These are phyloP conservation scores for Fusarium stilboides DNA, from an alignment of 2,329 filamentous ascomycete species.

Conservation along the genomic window DNA sequence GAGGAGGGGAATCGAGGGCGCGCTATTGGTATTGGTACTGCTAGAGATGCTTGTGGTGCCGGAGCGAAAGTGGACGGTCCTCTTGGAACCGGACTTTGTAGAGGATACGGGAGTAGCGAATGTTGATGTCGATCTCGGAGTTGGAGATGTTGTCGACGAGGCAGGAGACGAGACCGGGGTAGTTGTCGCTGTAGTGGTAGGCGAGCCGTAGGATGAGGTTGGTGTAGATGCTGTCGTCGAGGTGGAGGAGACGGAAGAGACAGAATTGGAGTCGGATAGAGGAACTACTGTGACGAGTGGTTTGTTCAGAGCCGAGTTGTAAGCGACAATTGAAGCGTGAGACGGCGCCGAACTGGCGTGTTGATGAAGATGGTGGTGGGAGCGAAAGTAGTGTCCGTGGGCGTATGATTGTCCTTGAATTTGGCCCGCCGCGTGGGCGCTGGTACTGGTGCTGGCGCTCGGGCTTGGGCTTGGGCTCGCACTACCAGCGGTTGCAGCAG, in stretches of 20 bases:
- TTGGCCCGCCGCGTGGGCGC: not conserved
- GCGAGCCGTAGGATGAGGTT: constrained; percentile 35
- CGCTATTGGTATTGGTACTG: constrained; percentile 53
- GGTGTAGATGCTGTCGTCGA: constrained; percentile 40
- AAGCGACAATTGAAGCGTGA: constrained; percentile 40
- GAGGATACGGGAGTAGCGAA: constrained; percentile 36
- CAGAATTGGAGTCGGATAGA: constrained; percentile 43
- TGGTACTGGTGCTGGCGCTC: not conserved
- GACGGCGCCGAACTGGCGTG: constrained; percentile 40
- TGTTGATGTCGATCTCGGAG: constrained; percentile 40
- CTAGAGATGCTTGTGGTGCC: constrained; percentile 31
- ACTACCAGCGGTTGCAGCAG: constrained; percentile 28
- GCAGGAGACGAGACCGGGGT: constrained; percentile 43
- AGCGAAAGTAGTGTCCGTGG: constrained; percentile 44
- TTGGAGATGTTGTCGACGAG: constrained; percentile 41
- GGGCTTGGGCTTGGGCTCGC: constrained; percentile 6
- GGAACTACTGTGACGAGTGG: constrained; percentile 40
- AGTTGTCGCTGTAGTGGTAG: constrained; percentile 35
- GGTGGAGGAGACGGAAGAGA: constrained; percentile 36
- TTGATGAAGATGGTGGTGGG: constrained; percentile 40
- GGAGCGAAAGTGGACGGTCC: constrained; percentile 38
- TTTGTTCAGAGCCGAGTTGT: constrained; percentile 45
- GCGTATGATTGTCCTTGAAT: constrained; percentile 16
- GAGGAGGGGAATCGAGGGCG: constrained; percentile 46
- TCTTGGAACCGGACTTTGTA: constrained; percentile 28